These are phyloP conservation scores for Cystobasidiaceae sp. DNA, from an alignment of 1,284 basidiomycete species.

Conservation along the genomic window DNA sequence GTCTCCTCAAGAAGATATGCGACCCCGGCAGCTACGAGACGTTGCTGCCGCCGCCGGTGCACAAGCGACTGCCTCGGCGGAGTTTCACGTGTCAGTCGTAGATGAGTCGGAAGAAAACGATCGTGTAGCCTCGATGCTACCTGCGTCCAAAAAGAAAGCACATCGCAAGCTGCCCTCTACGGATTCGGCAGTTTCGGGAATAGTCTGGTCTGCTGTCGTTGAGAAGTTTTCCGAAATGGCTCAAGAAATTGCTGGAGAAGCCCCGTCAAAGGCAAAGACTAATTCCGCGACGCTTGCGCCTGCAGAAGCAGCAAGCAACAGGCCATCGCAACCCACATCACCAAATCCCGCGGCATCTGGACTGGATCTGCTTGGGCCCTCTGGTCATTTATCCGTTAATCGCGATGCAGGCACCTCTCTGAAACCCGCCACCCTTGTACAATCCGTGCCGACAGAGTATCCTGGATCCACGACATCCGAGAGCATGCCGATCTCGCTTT, in stretches of 20 bases:
- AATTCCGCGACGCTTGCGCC: neutral
- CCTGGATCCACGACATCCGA: neutral
- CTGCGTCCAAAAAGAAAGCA: neutral
- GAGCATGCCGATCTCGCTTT: neutral
- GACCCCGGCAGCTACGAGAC: no score
- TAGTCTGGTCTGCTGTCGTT: conserved; percentile 27
- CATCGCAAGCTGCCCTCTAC: neutral
- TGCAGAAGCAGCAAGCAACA: no score
- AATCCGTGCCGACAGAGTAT: neutral
- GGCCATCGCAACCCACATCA: no score
- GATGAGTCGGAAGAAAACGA: no score
- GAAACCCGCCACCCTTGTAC: neutral
- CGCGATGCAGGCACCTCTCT: no score
- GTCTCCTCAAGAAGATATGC: no score
- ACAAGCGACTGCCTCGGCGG: no score
- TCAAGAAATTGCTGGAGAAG: conserved; percentile 15
- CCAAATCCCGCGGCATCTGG: no score
- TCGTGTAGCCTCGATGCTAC: neutral
- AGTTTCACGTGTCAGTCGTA: no score
- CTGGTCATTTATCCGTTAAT: no score
- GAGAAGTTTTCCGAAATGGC: conserved; percentile 29
- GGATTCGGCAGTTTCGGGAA: neutral
- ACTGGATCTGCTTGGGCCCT: no score
- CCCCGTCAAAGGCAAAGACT: neutral
- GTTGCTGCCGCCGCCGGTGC: no score